phyloP scores from a whole-genome alignment of 164 flowering plant species.

The Santalum album region DNA sequence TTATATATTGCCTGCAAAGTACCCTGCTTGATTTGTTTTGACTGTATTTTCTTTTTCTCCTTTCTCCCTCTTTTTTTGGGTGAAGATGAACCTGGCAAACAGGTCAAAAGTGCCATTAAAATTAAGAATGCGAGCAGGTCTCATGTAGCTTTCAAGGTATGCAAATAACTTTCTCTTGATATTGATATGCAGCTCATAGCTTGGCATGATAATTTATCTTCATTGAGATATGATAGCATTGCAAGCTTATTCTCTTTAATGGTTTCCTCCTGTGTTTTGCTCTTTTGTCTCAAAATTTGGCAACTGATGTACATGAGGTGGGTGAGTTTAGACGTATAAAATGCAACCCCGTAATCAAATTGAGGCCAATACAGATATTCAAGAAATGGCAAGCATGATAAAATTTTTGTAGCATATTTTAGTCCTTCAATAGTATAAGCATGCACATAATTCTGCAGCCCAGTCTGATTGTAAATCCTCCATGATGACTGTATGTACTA shows the following conservation, averaged over 20 bases:
- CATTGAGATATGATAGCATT: background rate
- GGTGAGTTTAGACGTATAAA: background rate
- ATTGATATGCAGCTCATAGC: background rate
- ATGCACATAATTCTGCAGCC: too few relatives aligned
- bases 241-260: background rate
- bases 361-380: too few relatives aligned
- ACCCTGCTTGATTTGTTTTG: too few relatives aligned
- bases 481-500: background rate
- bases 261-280: background rate
- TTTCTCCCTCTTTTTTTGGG: too few relatives aligned
- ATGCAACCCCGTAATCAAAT: background rate
- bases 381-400: too few relatives aligned
- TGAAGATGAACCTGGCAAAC: slow-evolving; percentile 1
- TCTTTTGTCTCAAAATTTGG: background rate
- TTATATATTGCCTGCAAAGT: too few relatives aligned
- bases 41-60: too few relatives aligned
- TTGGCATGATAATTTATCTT: background rate
- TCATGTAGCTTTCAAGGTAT: slow-evolving; percentile 1
- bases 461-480: background rate
- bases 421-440: too few relatives aligned
- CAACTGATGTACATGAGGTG: too few relatives aligned
- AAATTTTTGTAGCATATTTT: too few relatives aligned
- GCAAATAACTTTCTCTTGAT: background rate
- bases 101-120: background rate
- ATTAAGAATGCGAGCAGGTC: background rate